These are phyloP conservation scores for Eudorina sp. DNA, from an alignment of 139 green algal species.

Conservation along the genomic window DNA sequence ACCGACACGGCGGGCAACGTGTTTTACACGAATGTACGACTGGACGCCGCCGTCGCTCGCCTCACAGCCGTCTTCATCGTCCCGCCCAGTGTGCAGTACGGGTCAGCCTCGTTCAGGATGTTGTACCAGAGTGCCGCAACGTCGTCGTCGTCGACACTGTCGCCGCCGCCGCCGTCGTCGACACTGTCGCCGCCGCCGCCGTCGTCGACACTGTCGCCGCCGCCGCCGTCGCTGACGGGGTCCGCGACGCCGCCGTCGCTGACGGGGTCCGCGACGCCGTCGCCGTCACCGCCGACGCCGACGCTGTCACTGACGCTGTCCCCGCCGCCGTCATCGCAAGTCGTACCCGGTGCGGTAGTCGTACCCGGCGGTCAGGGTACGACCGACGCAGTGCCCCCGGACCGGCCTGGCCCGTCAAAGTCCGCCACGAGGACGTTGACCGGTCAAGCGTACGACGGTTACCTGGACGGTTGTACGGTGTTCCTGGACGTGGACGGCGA, in stretches of 20 bases:
- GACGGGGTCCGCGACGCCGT: not conserved
- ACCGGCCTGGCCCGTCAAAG: no score
- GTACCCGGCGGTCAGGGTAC: no score
- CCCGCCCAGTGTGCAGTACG: no score
- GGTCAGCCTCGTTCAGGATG: not conserved
- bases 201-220: not conserved
- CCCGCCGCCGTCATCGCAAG: not conserved
- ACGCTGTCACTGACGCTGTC: not conserved
- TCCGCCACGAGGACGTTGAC: not conserved
- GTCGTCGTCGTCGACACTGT: not conserved
- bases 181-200: no score
- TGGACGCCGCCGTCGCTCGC: not conserved
- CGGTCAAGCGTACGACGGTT: conserved; percentile 32
- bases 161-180: not conserved
- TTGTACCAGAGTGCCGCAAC: not conserved
- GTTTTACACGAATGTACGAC: not conserved
- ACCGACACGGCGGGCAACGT: not conserved
- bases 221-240: not conserved
- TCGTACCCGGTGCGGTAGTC: no score
- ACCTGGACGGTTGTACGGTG: conserved; percentile 22
- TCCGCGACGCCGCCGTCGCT: not conserved
- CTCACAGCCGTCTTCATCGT: not conserved
- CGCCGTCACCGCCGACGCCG: not conserved
- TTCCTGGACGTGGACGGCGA: conserved; percentile 14
- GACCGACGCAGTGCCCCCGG: not conserved